These are phyloP conservation scores for Monosporozyma solicola DNA, from an alignment of 805 yeast genomes.

Conservation along the genomic window DNA sequence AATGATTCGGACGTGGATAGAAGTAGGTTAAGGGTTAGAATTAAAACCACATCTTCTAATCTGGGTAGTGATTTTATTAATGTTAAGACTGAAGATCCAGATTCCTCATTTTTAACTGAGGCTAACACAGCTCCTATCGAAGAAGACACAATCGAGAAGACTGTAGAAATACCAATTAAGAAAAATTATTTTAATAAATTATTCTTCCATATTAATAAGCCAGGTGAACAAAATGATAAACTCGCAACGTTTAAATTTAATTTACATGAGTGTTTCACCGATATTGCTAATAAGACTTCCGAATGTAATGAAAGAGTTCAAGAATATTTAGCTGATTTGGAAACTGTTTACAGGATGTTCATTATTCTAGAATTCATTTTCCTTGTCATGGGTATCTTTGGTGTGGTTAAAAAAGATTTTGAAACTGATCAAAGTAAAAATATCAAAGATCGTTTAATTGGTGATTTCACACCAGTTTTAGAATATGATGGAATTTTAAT, in stretches of 20 bases:
- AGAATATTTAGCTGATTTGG: slow-evolving; percentile 19
- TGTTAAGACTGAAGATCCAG: slow-evolving; percentile 1
- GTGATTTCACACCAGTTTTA: not conserved
- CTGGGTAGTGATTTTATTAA: not conserved
- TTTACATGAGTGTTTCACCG: slow-evolving; percentile 17
- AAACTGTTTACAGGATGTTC: slow-evolving; percentile 14
- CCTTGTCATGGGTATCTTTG: not conserved
- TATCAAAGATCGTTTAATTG: slow-evolving; percentile 1
- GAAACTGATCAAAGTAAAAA: not conserved
- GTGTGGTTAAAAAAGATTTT: not conserved
- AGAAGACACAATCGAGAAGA: not conserved
- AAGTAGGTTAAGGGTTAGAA: not conserved
- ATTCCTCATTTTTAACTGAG: not conserved
- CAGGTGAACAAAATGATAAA: slow-evolving; percentile 5
- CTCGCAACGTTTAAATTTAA: slow-evolving; percentile 12
- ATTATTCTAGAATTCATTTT: slow-evolving; percentile 16
- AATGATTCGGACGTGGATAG: not conserved
- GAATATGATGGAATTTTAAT: slow-evolving; percentile 5
- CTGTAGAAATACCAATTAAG: not conserved
- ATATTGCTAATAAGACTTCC: slow-evolving; percentile 12
- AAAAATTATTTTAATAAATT: slow-evolving; percentile 5
- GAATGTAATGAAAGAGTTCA: slow-evolving; percentile 18
- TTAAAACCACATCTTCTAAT: not conserved
- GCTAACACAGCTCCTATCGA: not conserved
- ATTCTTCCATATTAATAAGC: slow-evolving; percentile 2